Conservation (phyloP, 176 grass and related monocot genomes). For the Tillandsia fasciculata region DNA sequence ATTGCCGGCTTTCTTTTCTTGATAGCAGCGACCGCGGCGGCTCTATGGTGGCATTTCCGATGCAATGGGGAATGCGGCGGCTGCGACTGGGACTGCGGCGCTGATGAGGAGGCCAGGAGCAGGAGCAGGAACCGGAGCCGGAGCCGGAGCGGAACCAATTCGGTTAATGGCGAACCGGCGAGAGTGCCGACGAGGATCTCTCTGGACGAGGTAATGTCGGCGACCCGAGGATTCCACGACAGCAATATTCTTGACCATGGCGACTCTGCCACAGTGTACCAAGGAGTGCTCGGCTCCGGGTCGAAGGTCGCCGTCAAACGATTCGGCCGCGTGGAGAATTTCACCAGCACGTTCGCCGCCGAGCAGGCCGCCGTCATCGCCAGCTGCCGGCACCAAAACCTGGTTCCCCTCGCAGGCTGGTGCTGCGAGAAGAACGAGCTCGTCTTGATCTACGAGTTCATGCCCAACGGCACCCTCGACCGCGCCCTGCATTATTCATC, state of each 20-base stretch:
- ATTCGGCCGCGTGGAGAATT: slow-evolving; percentile 35
- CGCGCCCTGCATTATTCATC: slow-evolving; percentile 21
- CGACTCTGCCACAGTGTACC: slow-evolving; percentile 45
- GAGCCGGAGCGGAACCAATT: not conserved
- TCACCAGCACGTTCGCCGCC: slow-evolving; percentile 29
- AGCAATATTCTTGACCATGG: slow-evolving; percentile 46
- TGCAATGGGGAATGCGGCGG: not conserved
- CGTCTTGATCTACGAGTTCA: slow-evolving; percentile 68
- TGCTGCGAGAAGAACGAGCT: slow-evolving; percentile 44
- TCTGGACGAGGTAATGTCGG: slow-evolving; percentile 41
- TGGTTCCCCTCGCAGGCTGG: slow-evolving; percentile 47
- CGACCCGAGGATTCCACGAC: slow-evolving; percentile 35
- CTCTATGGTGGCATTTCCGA: slow-evolving; percentile 1
- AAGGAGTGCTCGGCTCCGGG: slow-evolving; percentile 40
- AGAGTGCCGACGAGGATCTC: slow-evolving; percentile 25
- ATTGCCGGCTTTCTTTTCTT: slow-evolving; percentile 18
- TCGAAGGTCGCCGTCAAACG: slow-evolving; percentile 50
- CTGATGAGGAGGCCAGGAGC: not conserved
- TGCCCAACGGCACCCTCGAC: slow-evolving; percentile 70
- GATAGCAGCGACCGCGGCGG: not conserved
- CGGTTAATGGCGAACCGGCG: slow-evolving; percentile 11
- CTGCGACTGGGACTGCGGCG: not conserved
- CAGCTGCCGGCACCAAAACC: slow-evolving; percentile 50
- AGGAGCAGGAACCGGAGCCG: no score
- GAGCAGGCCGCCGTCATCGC: slow-evolving; percentile 39